Conservation (phyloP, 2,329 filamentous ascomycete species). For the Fusarium concolor region DNA sequence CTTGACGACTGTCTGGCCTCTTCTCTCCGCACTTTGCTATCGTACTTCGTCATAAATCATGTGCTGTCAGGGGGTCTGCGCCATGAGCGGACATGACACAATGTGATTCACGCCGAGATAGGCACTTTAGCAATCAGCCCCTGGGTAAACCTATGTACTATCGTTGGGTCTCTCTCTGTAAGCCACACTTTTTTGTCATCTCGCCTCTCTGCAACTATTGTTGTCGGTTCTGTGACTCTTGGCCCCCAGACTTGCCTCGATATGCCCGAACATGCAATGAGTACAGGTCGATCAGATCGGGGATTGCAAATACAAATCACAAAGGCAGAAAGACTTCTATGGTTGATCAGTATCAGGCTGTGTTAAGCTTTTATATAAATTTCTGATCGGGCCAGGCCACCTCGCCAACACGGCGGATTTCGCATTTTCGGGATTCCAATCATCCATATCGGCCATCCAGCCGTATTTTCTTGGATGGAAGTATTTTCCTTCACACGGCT, state of each 20-base stretch:
- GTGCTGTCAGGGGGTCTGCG: conserved; percentile 11
- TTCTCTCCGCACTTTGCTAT: conserved; percentile 13
- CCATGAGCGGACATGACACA: conserved; percentile 24
- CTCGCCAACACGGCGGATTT: conserved; percentile 33
- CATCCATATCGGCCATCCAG: conserved; percentile 33
- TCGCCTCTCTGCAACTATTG: conserved; percentile 7
- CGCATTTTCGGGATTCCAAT: conserved; percentile 30
- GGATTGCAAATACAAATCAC: conserved; percentile 2
- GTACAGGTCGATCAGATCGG: background rate
- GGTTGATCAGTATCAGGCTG: conserved; percentile 42
- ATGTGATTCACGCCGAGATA: conserved; percentile 26
- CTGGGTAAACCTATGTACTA: conserved; percentile 14
- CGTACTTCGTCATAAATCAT: conserved; percentile 24
- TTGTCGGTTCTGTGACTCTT: background rate
- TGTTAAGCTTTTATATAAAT: conserved; percentile 44
- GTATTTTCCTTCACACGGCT: conserved; percentile 21
- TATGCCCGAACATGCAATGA: background rate
- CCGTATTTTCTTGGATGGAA: conserved; percentile 19
- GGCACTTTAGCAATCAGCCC: conserved; percentile 20
- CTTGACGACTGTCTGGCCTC: conserved; percentile 13
- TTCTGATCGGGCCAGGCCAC: conserved; percentile 33
- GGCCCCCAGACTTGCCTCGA: background rate
- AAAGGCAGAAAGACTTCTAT: conserved; percentile 22
- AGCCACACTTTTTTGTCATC: conserved; percentile 4
- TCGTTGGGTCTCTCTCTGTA: conserved; percentile 9